These are phyloP conservation scores for Russula sp. DNA, from an alignment of 768 basidiomycete genomes.

Conservation along the genomic window DNA sequence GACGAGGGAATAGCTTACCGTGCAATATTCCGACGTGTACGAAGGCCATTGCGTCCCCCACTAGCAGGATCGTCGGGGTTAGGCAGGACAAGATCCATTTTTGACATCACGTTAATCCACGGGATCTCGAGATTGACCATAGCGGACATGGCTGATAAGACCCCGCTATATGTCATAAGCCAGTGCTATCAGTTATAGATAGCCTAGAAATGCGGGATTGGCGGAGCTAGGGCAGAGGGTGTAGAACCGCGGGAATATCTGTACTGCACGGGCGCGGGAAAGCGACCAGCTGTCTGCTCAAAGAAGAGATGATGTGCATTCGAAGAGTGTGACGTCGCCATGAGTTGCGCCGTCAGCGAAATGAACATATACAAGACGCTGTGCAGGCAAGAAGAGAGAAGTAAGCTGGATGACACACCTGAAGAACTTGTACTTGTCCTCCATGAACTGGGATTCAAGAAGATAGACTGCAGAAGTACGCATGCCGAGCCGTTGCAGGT, in stretches of 20 bases:
- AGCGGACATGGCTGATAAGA: conserved; percentile 95
- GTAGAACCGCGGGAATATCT: neutral
- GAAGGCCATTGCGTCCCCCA: conserved; percentile 61
- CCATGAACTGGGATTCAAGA: conserved; percentile 98
- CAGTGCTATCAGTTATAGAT: conserved; percentile 13
- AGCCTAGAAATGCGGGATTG: conserved; percentile 1
- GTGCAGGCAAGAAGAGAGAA: conserved; percentile 4
- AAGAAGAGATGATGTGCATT: neutral
- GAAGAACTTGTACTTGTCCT: conserved; percentile 98
- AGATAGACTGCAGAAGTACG: conserved; percentile 87
- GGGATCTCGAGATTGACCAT: conserved; percentile 98
- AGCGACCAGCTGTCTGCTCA: neutral
- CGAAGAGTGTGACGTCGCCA: neutral
- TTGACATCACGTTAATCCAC: conserved; percentile 97
- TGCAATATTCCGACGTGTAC: conserved; percentile 73
- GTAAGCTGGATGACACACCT: conserved; percentile 39
- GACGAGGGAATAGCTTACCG: conserved; percentile 40
- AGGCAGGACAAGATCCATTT: conserved; percentile 91
- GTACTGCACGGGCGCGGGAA: neutral
- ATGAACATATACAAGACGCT: conserved; percentile 7
- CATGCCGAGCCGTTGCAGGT: conserved; percentile 68
- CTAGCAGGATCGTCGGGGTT: conserved; percentile 50
- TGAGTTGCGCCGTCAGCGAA: neutral
- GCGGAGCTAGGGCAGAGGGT: conserved; percentile 18
- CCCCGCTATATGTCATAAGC: conserved; percentile 50